Percentiles rank a stretch among this genome's conserved stretches.
phyloP scores from a whole-genome alignment of 768 basidiomycete genomes.

The Pleurotus tuber-regium region DNA sequence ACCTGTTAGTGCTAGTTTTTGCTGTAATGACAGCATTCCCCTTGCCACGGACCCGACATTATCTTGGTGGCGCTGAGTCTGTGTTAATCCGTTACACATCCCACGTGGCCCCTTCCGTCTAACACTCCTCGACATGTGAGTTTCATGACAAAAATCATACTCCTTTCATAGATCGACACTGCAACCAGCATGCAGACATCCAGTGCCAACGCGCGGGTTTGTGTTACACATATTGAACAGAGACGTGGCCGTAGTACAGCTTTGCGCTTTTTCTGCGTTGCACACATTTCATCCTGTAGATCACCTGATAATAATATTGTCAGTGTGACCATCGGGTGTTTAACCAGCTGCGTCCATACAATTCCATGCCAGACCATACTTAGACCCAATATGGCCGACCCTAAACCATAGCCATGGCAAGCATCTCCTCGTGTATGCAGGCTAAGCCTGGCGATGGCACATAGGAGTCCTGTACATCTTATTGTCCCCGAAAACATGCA shows the following conservation, averaged over 20 bases:
- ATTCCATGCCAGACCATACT: not conserved
- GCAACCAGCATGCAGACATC: too few species aligned
- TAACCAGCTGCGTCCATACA: too few species aligned
- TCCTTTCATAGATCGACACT: too few species aligned
- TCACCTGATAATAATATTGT: too few species aligned
- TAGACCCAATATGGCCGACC: too few species aligned
- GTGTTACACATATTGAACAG: not conserved
- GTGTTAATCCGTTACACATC: not conserved
- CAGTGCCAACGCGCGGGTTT: too few species aligned
- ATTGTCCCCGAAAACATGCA: conserved; percentile 4
- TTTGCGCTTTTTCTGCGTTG: not conserved
- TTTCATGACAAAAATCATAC: too few species aligned
- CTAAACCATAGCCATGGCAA: too few species aligned
- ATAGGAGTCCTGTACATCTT: conserved; percentile 3
- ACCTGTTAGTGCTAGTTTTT: too few species aligned
- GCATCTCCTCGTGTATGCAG: not conserved
- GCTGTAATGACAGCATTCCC: too few species aligned
- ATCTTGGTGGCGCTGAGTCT: not conserved
- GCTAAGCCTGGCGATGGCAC: not conserved
- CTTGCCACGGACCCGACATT: too few species aligned
- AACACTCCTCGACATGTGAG: not conserved
- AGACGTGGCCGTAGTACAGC: not conserved
- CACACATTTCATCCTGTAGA: not conserved
- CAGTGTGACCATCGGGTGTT: too few species aligned
- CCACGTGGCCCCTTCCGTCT: not conserved